These are phyloP conservation scores for Heterobasidion parviporum DNA, from an alignment of 1,284 basidiomycete genomes.

Conservation along the genomic window DNA sequence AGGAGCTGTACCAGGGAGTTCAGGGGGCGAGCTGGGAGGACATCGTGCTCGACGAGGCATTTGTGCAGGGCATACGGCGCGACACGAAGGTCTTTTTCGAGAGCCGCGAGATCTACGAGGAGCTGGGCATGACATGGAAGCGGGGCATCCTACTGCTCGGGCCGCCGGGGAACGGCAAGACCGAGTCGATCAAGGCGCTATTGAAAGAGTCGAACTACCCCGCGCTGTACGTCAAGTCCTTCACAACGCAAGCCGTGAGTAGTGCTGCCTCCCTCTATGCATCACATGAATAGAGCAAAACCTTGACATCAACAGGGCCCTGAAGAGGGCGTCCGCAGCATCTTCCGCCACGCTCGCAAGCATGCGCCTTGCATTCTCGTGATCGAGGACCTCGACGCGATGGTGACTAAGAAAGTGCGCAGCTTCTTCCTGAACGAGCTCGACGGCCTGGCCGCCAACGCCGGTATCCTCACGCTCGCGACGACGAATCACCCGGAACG, in stretches of 20 bases:
- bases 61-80: constrained; percentile 26
- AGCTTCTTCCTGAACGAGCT: constrained; percentile 40
- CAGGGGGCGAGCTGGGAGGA: constrained; percentile 27
- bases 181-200: constrained; percentile 20
- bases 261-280: background rate
- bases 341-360: constrained; percentile 24
- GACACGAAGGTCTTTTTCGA: constrained; percentile 36
- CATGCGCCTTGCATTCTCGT: constrained; percentile 35
- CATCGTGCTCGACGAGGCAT: constrained; percentile 30
- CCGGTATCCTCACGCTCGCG: constrained; percentile 26
- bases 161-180: constrained; percentile 24
- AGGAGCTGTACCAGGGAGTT: constrained; percentile 26
- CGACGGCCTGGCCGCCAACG: constrained; percentile 25
- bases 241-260: constrained; percentile 16
- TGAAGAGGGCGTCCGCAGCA: constrained; percentile 20
- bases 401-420: constrained; percentile 28
- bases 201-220: constrained; percentile 18
- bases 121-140: constrained; percentile 36
- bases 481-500: constrained; percentile 41
- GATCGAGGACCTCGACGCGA: constrained; percentile 37
- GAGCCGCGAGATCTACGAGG: constrained; percentile 28
- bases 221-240: constrained; percentile 34
- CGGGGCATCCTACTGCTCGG: constrained; percentile 20
- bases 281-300: background rate
- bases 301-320: constrained; percentile 15